phyloP scores from a whole-genome alignment of 116 monocot species.

The Trichopus zeylanicus region DNA sequence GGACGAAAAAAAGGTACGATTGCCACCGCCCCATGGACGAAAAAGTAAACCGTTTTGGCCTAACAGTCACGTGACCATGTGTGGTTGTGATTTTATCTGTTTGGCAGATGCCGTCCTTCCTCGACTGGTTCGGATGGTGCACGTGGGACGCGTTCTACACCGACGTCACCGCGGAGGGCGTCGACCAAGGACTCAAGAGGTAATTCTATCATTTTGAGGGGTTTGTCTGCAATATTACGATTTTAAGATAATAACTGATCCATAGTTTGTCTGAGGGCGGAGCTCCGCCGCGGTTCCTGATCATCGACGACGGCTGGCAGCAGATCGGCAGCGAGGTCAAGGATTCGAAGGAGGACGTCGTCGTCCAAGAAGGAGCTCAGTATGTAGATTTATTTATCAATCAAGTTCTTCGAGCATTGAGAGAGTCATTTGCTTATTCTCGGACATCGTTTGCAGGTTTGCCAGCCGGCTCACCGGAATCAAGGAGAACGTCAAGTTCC shows the following conservation, averaged over 20 bases:
- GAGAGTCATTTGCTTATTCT: no score
- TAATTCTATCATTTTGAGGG: not conserved
- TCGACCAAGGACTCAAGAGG: conserved; percentile 58
- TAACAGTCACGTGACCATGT: no score
- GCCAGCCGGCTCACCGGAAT: conserved; percentile 50
- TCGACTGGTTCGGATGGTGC: conserved; percentile 88
- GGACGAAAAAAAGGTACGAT: conserved; percentile 64
- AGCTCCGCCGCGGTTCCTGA: conserved; percentile 48
- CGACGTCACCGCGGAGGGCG: conserved; percentile 76
- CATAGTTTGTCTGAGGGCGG: conserved; percentile 47
- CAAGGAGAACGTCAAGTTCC: conserved; percentile 69
- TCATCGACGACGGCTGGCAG: conserved; percentile 79
- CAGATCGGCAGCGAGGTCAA: conserved; percentile 48
- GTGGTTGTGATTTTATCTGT: not conserved
- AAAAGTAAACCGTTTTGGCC: no score
- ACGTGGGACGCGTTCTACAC: conserved; percentile 91
- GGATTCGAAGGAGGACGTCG: conserved; percentile 6
- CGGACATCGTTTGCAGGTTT: conserved; percentile 21
- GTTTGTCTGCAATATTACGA: no score
- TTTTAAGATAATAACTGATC: no score
- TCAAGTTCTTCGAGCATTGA: no score
- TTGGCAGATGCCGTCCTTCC: conserved; percentile 50
- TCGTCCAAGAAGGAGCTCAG: conserved; percentile 65
- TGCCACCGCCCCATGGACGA: not conserved
- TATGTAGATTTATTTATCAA: conserved; percentile 20